These are phyloP conservation scores for Tothia fuscella DNA, from an alignment of 2,329 filamentous ascomycete genomes.

Conservation along the genomic window DNA sequence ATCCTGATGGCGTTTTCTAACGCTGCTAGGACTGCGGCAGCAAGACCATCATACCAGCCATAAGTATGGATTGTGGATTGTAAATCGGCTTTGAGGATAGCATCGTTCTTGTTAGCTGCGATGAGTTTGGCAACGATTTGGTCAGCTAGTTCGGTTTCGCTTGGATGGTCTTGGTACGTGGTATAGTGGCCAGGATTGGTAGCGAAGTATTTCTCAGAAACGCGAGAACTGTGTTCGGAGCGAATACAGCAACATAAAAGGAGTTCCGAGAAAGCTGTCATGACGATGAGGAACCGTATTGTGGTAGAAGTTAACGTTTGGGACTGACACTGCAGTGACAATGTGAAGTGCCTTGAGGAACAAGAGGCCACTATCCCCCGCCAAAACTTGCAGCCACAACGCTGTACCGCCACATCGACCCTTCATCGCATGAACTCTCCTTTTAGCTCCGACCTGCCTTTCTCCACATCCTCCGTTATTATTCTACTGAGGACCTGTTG, in stretches of 20 bases:
- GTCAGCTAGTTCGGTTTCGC: not conserved
- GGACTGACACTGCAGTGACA: too few species aligned
- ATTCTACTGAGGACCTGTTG: too few species aligned
- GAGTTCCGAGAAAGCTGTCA: not conserved
- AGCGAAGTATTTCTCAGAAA: constrained; percentile 2
- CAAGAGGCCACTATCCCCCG: too few species aligned
- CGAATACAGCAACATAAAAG: not conserved
- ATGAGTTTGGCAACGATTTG: constrained; percentile 8
- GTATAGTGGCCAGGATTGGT: not conserved
- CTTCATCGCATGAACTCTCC: too few species aligned
- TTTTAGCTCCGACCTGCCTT: too few species aligned
- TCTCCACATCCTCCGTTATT: too few species aligned
- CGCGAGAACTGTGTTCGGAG: not conserved
- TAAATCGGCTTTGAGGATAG: constrained; percentile 3
- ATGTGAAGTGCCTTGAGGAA: too few species aligned
- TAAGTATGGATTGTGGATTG: constrained; percentile 7
- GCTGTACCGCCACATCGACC: too few species aligned
- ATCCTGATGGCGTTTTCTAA: constrained; percentile 6
- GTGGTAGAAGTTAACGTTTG: not conserved
- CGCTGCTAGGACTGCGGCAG: constrained; percentile 9
- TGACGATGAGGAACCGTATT: not conserved
- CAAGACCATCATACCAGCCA: constrained; percentile 10
- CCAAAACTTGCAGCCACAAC: too few species aligned
- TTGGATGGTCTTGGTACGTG: constrained; percentile 7
- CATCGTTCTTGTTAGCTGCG: constrained; percentile 10